phyloP scores from a whole-genome alignment of 108 stramenopile species.

The Nitzschia sp. region DNA sequence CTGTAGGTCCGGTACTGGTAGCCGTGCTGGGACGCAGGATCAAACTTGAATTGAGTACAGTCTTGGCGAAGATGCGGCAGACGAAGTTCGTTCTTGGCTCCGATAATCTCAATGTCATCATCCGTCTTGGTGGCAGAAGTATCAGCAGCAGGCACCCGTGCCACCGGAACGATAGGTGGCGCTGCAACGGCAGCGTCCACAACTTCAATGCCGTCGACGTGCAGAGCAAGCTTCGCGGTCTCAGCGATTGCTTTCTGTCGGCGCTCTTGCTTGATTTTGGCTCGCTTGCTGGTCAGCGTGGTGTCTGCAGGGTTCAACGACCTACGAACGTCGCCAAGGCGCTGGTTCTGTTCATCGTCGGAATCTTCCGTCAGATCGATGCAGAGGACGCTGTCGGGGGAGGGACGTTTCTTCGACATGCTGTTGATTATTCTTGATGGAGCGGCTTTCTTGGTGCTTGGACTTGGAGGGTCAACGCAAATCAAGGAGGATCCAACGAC shows the following conservation, averaged over 20 bases:
- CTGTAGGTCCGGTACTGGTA: background rate
- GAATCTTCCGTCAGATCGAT: background rate
- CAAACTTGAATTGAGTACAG: constrained; percentile 33
- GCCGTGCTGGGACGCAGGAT: background rate
- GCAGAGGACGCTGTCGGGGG: background rate
- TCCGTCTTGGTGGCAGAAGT: constrained; percentile 6
- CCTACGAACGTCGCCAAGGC: background rate
- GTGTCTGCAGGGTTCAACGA: background rate
- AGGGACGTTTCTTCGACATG: constrained; percentile 4
- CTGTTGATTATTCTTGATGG: no score
- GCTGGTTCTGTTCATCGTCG: background rate
- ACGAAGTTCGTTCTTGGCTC: constrained; percentile 17
- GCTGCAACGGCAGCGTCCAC: background rate
- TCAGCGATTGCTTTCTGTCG: background rate
- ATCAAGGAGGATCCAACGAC: no score
- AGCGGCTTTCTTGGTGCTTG: no score
- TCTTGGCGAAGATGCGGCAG: constrained; percentile 40
- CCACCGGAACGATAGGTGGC: background rate
- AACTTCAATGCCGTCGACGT: background rate
- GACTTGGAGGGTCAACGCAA: no score
- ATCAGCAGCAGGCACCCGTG: background rate
- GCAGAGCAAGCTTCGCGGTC: background rate
- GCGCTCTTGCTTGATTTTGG: background rate
- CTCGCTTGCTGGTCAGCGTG: background rate
- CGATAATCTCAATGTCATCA: constrained; percentile 33